Conservation (phyloP, 2,329 filamentous ascomycete genomes). For the Pseudovirgaria hyperparasitica region DNA sequence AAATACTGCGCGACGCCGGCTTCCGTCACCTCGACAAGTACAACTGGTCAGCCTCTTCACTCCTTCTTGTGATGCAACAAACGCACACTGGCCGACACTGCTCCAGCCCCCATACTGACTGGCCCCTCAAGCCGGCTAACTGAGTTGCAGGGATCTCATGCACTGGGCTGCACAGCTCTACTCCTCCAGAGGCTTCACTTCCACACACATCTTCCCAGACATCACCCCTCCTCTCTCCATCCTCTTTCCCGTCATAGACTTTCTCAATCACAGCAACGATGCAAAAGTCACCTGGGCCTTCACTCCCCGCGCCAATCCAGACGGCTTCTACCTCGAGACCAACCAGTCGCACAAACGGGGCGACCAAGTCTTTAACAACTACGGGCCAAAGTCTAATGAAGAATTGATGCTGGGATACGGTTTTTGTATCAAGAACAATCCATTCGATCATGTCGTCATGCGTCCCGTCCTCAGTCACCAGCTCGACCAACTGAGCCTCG, state of each 20-base stretch:
- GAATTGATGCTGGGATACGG: constrained; percentile 41
- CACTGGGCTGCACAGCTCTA: constrained; percentile 40
- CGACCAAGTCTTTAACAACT: constrained; percentile 39
- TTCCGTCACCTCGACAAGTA: constrained; percentile 1
- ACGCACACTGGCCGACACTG: neutral
- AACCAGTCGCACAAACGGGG: constrained; percentile 21
- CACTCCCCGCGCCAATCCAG: constrained; percentile 11
- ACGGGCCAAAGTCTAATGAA: constrained; percentile 39
- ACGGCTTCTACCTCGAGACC: constrained; percentile 26
- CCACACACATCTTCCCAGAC: constrained; percentile 19
- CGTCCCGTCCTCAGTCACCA: constrained; percentile 21
- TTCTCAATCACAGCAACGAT: constrained; percentile 33
- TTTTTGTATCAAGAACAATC: constrained; percentile 35
- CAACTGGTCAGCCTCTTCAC: constrained; percentile 1
- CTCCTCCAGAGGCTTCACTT: constrained; percentile 39
- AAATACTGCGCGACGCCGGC: too few species aligned
- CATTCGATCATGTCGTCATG: constrained; percentile 32
- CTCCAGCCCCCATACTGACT: neutral
- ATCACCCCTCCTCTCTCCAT: constrained; percentile 25
- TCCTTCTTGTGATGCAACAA: neutral
- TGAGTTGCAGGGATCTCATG: constrained; percentile 31
- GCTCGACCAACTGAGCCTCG: constrained; percentile 7
- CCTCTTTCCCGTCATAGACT: constrained; percentile 38
- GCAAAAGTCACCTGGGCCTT: constrained; percentile 36
- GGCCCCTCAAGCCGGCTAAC: neutral